Evolutionary conservation across 192 early-diverging fungal species (phyloP).

Genomic region (Nowakowskiella sp.): DNA sequence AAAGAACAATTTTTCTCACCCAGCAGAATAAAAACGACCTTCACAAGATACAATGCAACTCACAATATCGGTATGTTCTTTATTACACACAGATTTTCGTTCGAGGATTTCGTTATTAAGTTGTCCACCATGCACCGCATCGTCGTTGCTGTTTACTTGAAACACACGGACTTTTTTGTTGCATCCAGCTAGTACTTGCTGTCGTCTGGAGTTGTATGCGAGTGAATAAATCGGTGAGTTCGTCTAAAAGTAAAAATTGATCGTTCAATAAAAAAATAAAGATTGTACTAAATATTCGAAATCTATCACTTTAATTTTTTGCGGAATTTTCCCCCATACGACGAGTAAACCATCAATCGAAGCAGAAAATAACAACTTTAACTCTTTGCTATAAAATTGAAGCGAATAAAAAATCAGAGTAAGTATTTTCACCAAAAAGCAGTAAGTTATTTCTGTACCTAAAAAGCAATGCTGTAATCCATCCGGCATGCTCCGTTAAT

Average conservation of each 20-base stretch:
- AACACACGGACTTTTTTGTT: slow-evolving; percentile 49
- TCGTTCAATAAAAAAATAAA: not conserved
- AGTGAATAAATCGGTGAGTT: slow-evolving; percentile 48
- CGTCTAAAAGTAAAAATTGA: slow-evolving; percentile 27
- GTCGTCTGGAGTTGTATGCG: slow-evolving; percentile 46
- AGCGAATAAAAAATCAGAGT: not conserved
- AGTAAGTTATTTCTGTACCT: slow-evolving; percentile 41
- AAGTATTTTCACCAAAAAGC: not conserved
- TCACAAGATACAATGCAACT: slow-evolving; percentile 48
- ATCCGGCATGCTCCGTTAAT: slow-evolving; percentile 41
- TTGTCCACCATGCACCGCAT: slow-evolving; percentile 10
- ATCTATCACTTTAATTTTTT: slow-evolving; percentile 41
- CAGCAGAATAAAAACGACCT: slow-evolving; percentile 52
- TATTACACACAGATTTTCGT: slow-evolving; percentile 23
- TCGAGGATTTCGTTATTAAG: slow-evolving; percentile 33
- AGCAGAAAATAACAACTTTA: slow-evolving; percentile 45
- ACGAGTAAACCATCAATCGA: slow-evolving; percentile 49
- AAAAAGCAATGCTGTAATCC: slow-evolving; percentile 43
- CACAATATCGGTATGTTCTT: slow-evolving; percentile 46
- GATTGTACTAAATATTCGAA: not conserved
- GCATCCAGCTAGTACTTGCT: slow-evolving; percentile 47
- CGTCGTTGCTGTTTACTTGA: slow-evolving; percentile 36
- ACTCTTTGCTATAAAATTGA: slow-evolving; percentile 42
- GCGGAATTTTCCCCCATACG: slow-evolving; percentile 46
- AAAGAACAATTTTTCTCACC: slow-evolving; percentile 19